Percentiles rank a stretch among this genome's conserved stretches.
These are phyloP conservation scores for Colletotrichum sojae DNA, from an alignment of 2,329 filamentous ascomycete species.

Conservation along the genomic window DNA sequence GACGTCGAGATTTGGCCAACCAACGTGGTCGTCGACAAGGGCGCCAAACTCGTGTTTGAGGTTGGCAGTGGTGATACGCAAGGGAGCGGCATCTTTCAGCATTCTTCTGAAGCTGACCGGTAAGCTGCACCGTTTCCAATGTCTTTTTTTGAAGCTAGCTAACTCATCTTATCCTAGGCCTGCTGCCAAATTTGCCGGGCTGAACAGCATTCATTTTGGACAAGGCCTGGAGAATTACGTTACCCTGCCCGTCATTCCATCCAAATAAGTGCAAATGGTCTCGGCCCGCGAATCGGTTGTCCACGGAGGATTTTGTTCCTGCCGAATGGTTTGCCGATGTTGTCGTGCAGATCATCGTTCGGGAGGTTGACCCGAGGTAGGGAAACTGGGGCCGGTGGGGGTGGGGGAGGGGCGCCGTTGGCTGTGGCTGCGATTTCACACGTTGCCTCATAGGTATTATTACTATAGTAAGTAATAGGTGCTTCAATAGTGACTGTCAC, in stretches of 20 bases:
- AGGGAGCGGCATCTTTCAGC: conserved; percentile 70
- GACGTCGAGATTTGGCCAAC: conserved; percentile 78
- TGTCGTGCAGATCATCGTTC: neutral
- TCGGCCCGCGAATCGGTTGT: no score
- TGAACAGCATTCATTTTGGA: conserved; percentile 69
- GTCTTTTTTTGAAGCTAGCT: conserved; percentile 52
- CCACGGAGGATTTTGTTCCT: neutral
- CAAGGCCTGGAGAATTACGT: conserved; percentile 64
- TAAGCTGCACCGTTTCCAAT: conserved; percentile 49
- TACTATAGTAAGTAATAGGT: no score
- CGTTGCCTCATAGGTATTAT: no score
- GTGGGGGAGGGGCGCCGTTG: conserved; percentile 12
- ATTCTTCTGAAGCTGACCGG: conserved; percentile 65
- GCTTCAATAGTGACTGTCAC: no score
- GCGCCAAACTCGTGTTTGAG: conserved; percentile 69
- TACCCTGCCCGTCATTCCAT: conserved; percentile 66
- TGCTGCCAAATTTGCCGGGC: conserved; percentile 55
- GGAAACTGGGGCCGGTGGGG: conserved; percentile 26
- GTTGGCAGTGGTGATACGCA: conserved; percentile 71
- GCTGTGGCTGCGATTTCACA: no score
- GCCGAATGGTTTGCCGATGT: conserved; percentile 8
- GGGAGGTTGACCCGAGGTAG: conserved; percentile 12
- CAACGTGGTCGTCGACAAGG: conserved; percentile 65
- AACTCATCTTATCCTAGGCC: conserved; percentile 61
- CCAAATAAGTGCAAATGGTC: neutral